A percentile compares a stretch with the other conserved stretches of the same genome.
Conservation (phyloP, 495 filamentous ascomycete species). For the Cetradonia linearis region DNA sequence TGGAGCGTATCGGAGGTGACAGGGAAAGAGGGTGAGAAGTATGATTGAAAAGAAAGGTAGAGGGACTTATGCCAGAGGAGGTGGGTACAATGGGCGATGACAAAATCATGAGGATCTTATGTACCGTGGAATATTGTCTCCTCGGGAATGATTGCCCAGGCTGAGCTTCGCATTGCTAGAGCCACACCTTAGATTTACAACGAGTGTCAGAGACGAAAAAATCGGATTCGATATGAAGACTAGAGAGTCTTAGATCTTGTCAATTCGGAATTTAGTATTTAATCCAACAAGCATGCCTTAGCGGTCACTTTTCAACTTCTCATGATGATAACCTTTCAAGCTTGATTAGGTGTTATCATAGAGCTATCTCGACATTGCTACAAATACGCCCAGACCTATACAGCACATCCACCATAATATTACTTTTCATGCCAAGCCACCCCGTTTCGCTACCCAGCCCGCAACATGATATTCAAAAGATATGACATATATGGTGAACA, state of each 20-base stretch:
- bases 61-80: neutral
- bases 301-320: neutral
- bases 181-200: neutral
- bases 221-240: too few relatives aligned
- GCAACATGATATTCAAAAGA: neutral
- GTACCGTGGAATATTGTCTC: neutral
- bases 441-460: neutral
- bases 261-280: neutral
- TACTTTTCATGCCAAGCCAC: neutral
- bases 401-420: neutral
- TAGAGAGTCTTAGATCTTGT: neutral
- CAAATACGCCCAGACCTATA: neutral
- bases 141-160: neutral
- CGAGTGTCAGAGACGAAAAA: neutral
- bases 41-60: neutral
- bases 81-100: neutral
- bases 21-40: conserved; percentile 11
- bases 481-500: neutral
- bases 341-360: neutral
- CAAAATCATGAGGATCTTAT: neutral
- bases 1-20: conserved; percentile 26
- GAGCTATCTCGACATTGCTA: neutral
- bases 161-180: neutral
- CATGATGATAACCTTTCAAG: neutral
- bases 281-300: neutral